A percentile compares a stretch with the other conserved stretches of the same genome.
Evolutionary conservation across 768 basidiomycete genomes (phyloP).

Genomic region (Pleurotus cornucopiae): DNA sequence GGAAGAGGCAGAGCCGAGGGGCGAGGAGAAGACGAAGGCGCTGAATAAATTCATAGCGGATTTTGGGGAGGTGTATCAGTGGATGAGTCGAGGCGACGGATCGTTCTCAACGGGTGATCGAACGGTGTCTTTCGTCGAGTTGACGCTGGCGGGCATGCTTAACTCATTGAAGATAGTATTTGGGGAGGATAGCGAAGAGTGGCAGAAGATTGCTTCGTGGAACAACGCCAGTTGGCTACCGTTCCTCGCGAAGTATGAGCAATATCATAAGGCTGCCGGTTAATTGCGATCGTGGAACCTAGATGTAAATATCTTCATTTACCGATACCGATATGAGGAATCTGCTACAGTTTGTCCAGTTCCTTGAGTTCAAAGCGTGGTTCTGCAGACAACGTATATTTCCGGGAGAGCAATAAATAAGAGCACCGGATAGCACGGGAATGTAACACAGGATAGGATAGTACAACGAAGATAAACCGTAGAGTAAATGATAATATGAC

Average conservation of each 20-base stretch:
- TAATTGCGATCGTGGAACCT: no score
- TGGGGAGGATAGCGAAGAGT: constrained; percentile 3
- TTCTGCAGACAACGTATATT: no score
- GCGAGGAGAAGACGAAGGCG: background rate
- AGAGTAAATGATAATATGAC: no score
- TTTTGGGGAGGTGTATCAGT: background rate
- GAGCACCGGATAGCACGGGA: no score
- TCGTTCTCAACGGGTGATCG: background rate
- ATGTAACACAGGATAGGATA: no score
- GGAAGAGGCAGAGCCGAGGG: background rate
- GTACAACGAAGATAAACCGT: no score
- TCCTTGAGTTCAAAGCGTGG: no score
- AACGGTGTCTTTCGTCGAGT: background rate
- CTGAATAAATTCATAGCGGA: background rate
- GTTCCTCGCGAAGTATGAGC: background rate
- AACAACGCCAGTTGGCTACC: background rate
- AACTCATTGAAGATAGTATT: background rate
- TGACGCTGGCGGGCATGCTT: background rate
- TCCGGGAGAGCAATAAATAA: no score
- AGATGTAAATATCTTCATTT: no score
- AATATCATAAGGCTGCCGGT: background rate
- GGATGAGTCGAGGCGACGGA: background rate
- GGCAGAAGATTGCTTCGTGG: background rate
- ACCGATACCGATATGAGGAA: no score
- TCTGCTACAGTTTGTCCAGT: no score